Percentiles rank a stretch among this genome's conserved stretches.
Evolutionary conservation across 805 yeast species (phyloP).

Genomic region (Barnettozyma sp.): DNA sequence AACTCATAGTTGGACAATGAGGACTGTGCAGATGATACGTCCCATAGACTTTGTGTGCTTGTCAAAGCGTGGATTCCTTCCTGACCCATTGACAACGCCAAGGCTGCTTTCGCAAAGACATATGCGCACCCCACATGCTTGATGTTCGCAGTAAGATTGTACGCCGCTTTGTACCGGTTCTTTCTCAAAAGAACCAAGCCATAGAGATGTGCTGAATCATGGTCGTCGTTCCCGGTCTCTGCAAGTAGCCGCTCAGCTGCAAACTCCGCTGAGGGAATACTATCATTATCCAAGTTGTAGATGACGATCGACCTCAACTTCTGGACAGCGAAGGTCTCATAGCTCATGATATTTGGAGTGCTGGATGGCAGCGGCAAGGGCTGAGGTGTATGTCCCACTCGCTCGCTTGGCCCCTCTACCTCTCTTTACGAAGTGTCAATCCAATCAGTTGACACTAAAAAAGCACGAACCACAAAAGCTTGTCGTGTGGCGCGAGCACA

Average conservation of each 20-base stretch:
- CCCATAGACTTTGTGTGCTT: slow-evolving; percentile 33
- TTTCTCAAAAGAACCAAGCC: slow-evolving; percentile 59
- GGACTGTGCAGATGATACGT: slow-evolving; percentile 10
- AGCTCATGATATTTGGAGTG: slow-evolving; percentile 10
- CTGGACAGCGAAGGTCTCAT: slow-evolving; percentile 25
- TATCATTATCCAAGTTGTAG: slow-evolving; percentile 65
- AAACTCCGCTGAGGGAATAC: slow-evolving; percentile 72
- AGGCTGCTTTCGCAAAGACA: slow-evolving; percentile 63
- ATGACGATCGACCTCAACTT: slow-evolving; percentile 53
- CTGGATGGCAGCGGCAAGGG: background rate
- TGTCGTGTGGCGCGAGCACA: no score
- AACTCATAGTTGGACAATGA: slow-evolving; percentile 32
- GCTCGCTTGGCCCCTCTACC: background rate
- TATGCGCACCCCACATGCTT: slow-evolving; percentile 70
- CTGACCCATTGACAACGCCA: slow-evolving; percentile 43
- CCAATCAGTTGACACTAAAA: no score
- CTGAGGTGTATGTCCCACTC: no score
- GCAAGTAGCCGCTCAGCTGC: slow-evolving; percentile 78
- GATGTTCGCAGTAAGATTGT: slow-evolving; percentile 38
- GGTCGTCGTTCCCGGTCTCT: slow-evolving; percentile 34
- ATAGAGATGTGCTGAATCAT: slow-evolving; percentile 61
- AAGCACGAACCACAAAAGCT: no score
- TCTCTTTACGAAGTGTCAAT: no score
- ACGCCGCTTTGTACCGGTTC: slow-evolving; percentile 56
- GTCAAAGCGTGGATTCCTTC: slow-evolving; percentile 57